Conservation (phyloP, 2,329 filamentous ascomycete genomes). For the Fusarium nodosum region DNA sequence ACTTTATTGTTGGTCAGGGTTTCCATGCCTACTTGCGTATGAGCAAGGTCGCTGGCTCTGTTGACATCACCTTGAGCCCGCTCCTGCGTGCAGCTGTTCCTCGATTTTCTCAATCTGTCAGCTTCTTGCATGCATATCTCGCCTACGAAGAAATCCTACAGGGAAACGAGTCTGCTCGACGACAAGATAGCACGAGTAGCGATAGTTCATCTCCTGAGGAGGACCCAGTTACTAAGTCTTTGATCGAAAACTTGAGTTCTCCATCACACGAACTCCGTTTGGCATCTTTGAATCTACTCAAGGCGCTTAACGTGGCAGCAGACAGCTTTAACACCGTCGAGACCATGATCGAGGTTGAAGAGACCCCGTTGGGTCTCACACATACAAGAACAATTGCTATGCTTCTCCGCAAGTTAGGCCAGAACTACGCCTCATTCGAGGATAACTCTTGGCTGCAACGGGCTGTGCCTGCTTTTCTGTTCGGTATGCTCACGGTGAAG, state of each 20-base stretch:
- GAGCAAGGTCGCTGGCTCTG: conserved; percentile 68
- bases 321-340: conserved; percentile 51
- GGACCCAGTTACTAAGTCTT: conserved; percentile 71
- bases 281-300: conserved; percentile 79
- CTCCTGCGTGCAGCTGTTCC: conserved; percentile 75
- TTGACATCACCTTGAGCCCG: conserved; percentile 73
- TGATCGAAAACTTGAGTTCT: conserved; percentile 80
- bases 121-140: conserved; percentile 74
- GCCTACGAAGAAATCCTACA: conserved; percentile 64
- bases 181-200: conserved; percentile 55
- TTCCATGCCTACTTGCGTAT: conserved; percentile 80
- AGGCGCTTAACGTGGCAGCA: conserved; percentile 62
- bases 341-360: conserved; percentile 82
- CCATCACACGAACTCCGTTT: conserved; percentile 81
- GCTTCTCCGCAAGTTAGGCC: conserved; percentile 82
- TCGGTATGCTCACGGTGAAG: conserved; percentile 89
- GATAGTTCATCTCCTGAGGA: conserved; percentile 63
- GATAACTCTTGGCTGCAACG: conserved; percentile 75
- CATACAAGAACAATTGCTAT: conserved; percentile 84
- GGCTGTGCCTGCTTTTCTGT: conserved; percentile 85
- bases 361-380: conserved; percentile 81
- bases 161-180: conserved; percentile 32
- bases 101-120: conserved; percentile 73
- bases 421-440: conserved; percentile 71
- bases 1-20: conserved; percentile 80